phyloP scores from a whole-genome alignment of 768 basidiomycete genomes.

The Hydnomerulius pinastri region DNA sequence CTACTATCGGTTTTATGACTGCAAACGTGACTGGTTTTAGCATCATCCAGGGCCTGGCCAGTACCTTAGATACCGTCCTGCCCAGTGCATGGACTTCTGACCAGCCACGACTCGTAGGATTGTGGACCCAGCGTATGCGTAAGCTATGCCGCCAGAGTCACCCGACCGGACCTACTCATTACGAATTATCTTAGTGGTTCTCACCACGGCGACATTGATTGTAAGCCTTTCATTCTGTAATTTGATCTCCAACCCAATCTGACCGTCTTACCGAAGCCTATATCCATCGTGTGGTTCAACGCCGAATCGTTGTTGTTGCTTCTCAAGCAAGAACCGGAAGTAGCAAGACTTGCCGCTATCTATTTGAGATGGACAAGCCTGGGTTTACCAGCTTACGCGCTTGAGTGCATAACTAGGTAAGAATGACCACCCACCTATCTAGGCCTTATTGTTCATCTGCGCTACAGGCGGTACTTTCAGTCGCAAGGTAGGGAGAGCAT shows the following conservation, averaged over 20 bases:
- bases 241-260: not conserved
- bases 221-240: conserved; percentile 43
- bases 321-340: conserved; percentile 77
- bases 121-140: conserved; percentile 93
- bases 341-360: conserved; percentile 70
- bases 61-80: conserved; percentile 89
- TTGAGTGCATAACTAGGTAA: conserved; percentile 51
- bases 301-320: conserved; percentile 74
- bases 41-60: conserved; percentile 80
- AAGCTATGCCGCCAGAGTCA: conserved; percentile 23
- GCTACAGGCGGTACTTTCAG: conserved; percentile 58
- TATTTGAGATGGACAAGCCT: conserved; percentile 75
- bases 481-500: conserved; percentile 68
- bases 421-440: not conserved
- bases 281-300: conserved; percentile 77
- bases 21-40: conserved; percentile 58
- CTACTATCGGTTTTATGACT: conserved; percentile 74
- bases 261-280: conserved; percentile 40
- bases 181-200: conserved; percentile 56
- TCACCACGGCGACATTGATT: conserved; percentile 56
- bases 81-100: conserved; percentile 93
- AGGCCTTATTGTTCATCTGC: not conserved
- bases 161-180: not conserved
- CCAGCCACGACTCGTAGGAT: conserved; percentile 81
- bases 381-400: conserved; percentile 73